These are phyloP conservation scores for Tuber borchii DNA, from an alignment of 495 filamentous ascomycete species.

Conservation along the genomic window DNA sequence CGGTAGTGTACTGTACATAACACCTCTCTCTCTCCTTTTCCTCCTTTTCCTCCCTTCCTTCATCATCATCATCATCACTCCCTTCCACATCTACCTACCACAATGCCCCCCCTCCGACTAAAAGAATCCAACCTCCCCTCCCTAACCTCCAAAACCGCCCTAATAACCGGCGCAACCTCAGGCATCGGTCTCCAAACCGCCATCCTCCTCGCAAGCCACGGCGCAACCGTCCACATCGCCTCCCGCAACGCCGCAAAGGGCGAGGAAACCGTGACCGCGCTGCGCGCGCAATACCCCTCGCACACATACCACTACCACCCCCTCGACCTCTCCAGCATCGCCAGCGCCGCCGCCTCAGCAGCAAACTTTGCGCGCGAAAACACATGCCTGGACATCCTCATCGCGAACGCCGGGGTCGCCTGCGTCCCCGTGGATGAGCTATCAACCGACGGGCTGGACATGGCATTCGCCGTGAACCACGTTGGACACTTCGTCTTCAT, in stretches of 20 bases:
- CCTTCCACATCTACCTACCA: not conserved
- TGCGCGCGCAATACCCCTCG: constrained; percentile 22
- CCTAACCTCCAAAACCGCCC: constrained; percentile 33
- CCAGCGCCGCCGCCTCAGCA: constrained; percentile 14
- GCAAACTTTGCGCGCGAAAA: constrained; percentile 12
- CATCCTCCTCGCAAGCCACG: constrained; percentile 31
- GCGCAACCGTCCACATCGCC: constrained; percentile 37
- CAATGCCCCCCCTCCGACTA: not conserved
- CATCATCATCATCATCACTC: not conserved
- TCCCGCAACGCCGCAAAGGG: constrained; percentile 22
- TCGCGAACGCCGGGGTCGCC: constrained; percentile 30
- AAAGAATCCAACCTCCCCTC: constrained; percentile 21
- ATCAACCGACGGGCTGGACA: constrained; percentile 26
- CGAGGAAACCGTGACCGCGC: constrained; percentile 9
- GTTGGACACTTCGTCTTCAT: constrained; percentile 30
- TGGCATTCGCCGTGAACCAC: constrained; percentile 28
- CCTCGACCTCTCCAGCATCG: constrained; percentile 19
- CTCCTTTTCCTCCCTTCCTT: not conserved
- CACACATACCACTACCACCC: constrained; percentile 24
- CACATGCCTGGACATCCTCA: constrained; percentile 25
- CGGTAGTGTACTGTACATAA: not conserved
- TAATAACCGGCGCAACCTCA: constrained; percentile 33
- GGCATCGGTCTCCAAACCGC: constrained; percentile 35
- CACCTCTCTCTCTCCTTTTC: not conserved
- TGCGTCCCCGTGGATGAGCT: constrained; percentile 19